Evolutionary conservation across 176 grass and related monocot species (phyloP).

Genomic region (Poa annua): DNA sequence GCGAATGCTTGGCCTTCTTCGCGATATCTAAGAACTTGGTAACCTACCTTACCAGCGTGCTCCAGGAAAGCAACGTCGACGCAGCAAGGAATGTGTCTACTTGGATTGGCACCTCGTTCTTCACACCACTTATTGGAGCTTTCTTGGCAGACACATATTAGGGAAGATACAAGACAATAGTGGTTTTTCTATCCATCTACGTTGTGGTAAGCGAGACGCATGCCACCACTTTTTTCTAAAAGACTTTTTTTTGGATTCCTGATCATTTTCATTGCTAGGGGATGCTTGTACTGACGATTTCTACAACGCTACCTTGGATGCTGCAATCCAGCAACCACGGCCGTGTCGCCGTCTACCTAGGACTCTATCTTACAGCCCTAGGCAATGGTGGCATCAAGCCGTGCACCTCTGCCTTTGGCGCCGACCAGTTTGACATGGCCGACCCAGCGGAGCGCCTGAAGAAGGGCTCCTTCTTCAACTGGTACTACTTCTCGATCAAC

Average conservation of each 20-base stretch:
- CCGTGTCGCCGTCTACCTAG: neutral
- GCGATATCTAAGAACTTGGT: conserved; percentile 66
- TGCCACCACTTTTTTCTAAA: neutral
- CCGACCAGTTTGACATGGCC: conserved; percentile 70
- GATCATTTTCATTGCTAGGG: conserved; percentile 25
- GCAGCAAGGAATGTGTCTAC: conserved; percentile 65
- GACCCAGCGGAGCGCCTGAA: conserved; percentile 42
- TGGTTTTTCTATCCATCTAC: conserved; percentile 49
- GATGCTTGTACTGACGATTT: conserved; percentile 49
- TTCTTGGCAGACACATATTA: conserved; percentile 80
- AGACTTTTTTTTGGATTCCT: neutral
- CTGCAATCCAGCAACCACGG: neutral
- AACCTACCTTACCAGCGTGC: conserved; percentile 59
- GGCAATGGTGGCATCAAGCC: conserved; percentile 66
- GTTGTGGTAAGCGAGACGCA: conserved; percentile 41
- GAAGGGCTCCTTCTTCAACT: conserved; percentile 55
- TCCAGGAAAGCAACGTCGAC: conserved; percentile 53
- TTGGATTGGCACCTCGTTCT: conserved; percentile 69
- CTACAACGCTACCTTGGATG: neutral
- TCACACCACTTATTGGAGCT: conserved; percentile 62
- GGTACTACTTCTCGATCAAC: conserved; percentile 47
- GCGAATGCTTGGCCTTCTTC: conserved; percentile 60
- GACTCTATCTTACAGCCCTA: conserved; percentile 60
- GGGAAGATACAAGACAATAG: conserved; percentile 61
- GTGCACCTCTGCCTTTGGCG: conserved; percentile 68